Conservation (phyloP, 495 filamentous ascomycete genomes). For the Viridothelium virens region DNA sequence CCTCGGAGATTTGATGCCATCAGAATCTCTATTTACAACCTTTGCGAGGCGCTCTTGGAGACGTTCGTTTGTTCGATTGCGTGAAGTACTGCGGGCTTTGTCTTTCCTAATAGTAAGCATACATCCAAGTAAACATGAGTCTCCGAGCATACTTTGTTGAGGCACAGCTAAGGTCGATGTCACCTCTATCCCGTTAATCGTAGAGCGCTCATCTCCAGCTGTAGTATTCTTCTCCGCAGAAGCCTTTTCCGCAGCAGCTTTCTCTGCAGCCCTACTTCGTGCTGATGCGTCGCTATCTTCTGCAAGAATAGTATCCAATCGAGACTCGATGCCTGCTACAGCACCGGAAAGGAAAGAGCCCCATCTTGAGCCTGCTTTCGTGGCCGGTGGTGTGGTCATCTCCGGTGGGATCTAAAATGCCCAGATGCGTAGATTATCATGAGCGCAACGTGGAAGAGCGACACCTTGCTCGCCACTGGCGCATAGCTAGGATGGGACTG, state of each 20-base stretch:
- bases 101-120: constrained; percentile 33
- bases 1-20: constrained; percentile 19
- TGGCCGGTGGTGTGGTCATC: constrained; percentile 9
- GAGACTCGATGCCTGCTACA: constrained; percentile 87
- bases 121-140: constrained; percentile 49
- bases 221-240: constrained; percentile 19
- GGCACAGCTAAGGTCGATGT: constrained; percentile 4
- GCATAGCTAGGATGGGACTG: not conserved
- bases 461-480: not conserved
- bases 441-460: constrained; percentile 9
- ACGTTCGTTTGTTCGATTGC: constrained; percentile 55
- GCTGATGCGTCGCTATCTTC: constrained; percentile 51
- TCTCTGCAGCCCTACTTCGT: constrained; percentile 30
- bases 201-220: not conserved
- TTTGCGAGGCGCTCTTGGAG: constrained; percentile 60
- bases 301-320: constrained; percentile 83
- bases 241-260: constrained; percentile 20
- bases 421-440: not conserved
- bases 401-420: not conserved
- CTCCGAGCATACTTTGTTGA: constrained; percentile 17
- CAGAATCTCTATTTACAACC: constrained; percentile 12
- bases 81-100: constrained; percentile 23
- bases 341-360: constrained; percentile 85
- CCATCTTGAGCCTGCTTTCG: constrained; percentile 49
- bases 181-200: not conserved